A percentile compares a stretch with the other conserved stretches of the same genome.
phyloP scores from a whole-genome alignment of 1,284 basidiomycete genomes.

The Takashimella tepidaria region DNA sequence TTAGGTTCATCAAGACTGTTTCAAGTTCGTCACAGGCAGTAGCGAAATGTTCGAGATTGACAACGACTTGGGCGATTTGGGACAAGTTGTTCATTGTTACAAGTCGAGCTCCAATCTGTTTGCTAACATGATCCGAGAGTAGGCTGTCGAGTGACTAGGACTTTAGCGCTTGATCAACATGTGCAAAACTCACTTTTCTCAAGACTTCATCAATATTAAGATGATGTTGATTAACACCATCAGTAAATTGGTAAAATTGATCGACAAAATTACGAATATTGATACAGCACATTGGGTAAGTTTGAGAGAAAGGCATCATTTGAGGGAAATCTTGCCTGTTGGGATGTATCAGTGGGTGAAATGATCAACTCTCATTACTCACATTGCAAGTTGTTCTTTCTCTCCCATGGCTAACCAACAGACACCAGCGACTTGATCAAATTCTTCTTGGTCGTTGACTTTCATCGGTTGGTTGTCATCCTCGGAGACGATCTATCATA shows the following conservation, averaged over 20 bases:
- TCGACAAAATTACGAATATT: slow-evolving; percentile 92
- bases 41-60: slow-evolving; percentile 90
- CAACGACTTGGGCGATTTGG: slow-evolving; percentile 89
- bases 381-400: slow-evolving; percentile 61
- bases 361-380: slow-evolving; percentile 29
- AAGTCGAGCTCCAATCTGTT: slow-evolving; percentile 67
- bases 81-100: slow-evolving; percentile 71
- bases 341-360: too few species aligned
- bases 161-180: neutral
- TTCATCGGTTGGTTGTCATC: slow-evolving; percentile 93
- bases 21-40: slow-evolving; percentile 81
- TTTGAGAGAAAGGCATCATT: slow-evolving; percentile 87
- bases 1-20: slow-evolving; percentile 72
- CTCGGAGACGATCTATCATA: slow-evolving; percentile 67
- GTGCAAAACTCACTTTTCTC: slow-evolving; percentile 60
- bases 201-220: slow-evolving; percentile 88
- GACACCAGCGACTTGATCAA: slow-evolving; percentile 69
- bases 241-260: slow-evolving; percentile 94
- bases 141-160: slow-evolving; percentile 78
- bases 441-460: slow-evolving; percentile 65
- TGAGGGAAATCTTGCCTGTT: slow-evolving; percentile 69
- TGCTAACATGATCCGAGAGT: slow-evolving; percentile 73
- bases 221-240: slow-evolving; percentile 86
- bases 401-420: slow-evolving; percentile 80
- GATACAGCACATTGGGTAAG: slow-evolving; percentile 91